These are phyloP conservation scores for Beauveria sp. DNA, from an alignment of 2,329 filamentous ascomycete species.

Conservation along the genomic window DNA sequence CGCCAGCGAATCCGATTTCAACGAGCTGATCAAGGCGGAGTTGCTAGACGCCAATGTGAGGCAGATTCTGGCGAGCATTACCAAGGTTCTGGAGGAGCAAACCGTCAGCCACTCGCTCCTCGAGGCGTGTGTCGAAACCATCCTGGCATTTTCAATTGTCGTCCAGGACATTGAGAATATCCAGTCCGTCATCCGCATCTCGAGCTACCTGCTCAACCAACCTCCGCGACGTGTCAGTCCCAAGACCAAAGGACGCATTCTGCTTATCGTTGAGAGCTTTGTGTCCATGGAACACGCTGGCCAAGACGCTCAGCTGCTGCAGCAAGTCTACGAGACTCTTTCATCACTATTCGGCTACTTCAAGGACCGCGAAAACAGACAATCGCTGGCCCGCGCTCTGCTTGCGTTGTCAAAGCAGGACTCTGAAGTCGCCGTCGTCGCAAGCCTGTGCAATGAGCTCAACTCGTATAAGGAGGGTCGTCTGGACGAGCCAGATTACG, in stretches of 20 bases:
- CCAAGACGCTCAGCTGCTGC: constrained; percentile 40
- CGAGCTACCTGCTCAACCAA: constrained; percentile 73
- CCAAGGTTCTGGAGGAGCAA: constrained; percentile 54
- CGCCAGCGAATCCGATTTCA: constrained; percentile 47
- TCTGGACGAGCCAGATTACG: constrained; percentile 83
- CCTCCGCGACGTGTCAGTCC: constrained; percentile 78
- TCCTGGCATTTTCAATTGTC: constrained; percentile 67
- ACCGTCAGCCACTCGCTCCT: constrained; percentile 65
- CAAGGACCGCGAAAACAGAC: constrained; percentile 69
- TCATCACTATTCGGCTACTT: constrained; percentile 86
- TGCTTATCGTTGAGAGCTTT: constrained; percentile 76
- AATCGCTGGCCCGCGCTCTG: constrained; percentile 66
- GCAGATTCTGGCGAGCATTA: constrained; percentile 59
- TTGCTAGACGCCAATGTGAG: constrained; percentile 51
- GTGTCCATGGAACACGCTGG: constrained; percentile 51
- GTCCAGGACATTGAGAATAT: constrained; percentile 63
- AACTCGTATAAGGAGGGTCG: constrained; percentile 69
- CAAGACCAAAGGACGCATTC: constrained; percentile 71
- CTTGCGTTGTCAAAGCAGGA: constrained; percentile 61
- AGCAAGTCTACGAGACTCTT: constrained; percentile 63
- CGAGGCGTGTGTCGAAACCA: constrained; percentile 68
- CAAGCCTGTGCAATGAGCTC: constrained; percentile 65
- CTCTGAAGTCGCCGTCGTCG: constrained; percentile 51
- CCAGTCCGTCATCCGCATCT: constrained; percentile 70
- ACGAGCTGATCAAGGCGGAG: constrained; percentile 46